Evolutionary conservation across 1,284 basidiomycete species (phyloP), one percentile per base, ranked within the genome.

Genomic region (Phlebopus sp.): DNA sequence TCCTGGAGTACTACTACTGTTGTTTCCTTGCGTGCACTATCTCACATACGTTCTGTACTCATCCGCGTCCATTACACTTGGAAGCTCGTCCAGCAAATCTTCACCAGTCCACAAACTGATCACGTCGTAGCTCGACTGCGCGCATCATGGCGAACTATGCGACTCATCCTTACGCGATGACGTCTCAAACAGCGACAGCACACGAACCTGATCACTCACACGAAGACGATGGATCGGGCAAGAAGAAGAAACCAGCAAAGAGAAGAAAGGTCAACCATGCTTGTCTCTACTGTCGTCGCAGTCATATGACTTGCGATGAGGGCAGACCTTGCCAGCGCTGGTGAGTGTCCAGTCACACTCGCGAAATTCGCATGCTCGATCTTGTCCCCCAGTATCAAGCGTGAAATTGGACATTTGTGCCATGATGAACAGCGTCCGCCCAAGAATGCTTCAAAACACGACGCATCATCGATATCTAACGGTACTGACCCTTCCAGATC

Each of bases 251-350:
- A 59, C 65, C 72, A 6, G 73, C 79, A 21, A 89, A 88, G 69
- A 72, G 88, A 56, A 72, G 87, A 48, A 92, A 91, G 65, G 87
- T 90, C 50, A 92, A 92, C 69, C 87, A 90, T 70, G 93, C 93
- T 1, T 97, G 94, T 66, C 76, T 97, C 42, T 97, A 96, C 70
- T 97, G 93, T 69, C 77, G 93, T 57, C 74, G 92, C 51, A 93
- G 90, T 78, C 87, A 92, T 79, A 91, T 94, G 91, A 92, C 90
- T 8, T 94, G 92, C 70, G 90, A 94, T 63, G 90, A 92, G 56
- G 86, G 86, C 17, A 74, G 92, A 39, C 92, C 92, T 4, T 94
- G 92, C 67, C 87, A 92, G 59, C 81, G 92, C 58, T 94, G 92
- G 92, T 93, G 64, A 69, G 87, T 75, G 35, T n/a, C 44, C 30